These are phyloP conservation scores for Dissophora globulifera DNA, from an alignment of 192 early-diverging fungal genomes.

Conservation along the genomic window DNA sequence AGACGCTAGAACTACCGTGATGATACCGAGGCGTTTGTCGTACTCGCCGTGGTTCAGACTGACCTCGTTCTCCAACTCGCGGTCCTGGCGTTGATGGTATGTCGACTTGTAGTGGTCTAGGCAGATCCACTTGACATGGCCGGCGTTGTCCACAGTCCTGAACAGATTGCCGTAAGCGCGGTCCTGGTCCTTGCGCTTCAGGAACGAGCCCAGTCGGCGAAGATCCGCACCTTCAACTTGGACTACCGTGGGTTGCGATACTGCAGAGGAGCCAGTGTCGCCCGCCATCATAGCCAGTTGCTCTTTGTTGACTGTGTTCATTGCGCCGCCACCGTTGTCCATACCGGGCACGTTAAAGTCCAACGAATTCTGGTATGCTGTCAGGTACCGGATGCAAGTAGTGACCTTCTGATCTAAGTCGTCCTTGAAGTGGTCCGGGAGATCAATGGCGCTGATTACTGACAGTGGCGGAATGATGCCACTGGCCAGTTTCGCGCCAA, in stretches of 20 bases:
- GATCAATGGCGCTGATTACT: slow-evolving; percentile 15
- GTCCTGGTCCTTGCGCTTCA: slow-evolving; percentile 37
- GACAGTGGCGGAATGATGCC: slow-evolving; percentile 23
- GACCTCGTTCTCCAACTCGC: slow-evolving; percentile 38
- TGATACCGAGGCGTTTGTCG: slow-evolving; percentile 31
- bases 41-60: slow-evolving; percentile 19
- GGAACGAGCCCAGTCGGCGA: slow-evolving; percentile 20
- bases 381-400: slow-evolving; percentile 18
- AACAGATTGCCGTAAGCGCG: slow-evolving; percentile 38
- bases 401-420: slow-evolving; percentile 17
- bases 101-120: slow-evolving; percentile 43
- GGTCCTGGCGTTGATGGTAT: slow-evolving; percentile 32
- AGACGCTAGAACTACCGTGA: slow-evolving; percentile 25
- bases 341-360: slow-evolving; percentile 10
- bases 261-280: too few species aligned
- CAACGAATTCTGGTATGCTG: slow-evolving; percentile 7
- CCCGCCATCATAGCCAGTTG: neutral
- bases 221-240: slow-evolving; percentile 43
- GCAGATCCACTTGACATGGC: slow-evolving; percentile 51
- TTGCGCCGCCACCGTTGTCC: slow-evolving; percentile 1
- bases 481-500: slow-evolving; percentile 17
- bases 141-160: slow-evolving; percentile 31
- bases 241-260: slow-evolving; percentile 1
- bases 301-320: neutral
- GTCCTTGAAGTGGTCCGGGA: slow-evolving; percentile 13